Base-by-base conservation (phyloP, 164 flowering plant species). In the Echeveria elegans region DNA sequence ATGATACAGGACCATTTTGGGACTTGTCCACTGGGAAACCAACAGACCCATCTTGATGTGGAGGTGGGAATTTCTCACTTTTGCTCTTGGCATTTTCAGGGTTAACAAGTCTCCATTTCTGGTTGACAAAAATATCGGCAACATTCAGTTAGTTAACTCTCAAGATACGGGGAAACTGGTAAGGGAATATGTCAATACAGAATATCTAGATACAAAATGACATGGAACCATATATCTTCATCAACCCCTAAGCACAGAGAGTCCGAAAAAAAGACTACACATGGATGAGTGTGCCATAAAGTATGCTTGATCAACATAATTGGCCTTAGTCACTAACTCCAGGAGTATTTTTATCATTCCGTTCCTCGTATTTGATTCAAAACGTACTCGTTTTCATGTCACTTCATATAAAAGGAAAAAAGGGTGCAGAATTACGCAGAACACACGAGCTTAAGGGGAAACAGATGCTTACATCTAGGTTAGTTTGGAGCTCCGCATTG, bases 61-160 rank as follows among this genome's bases (percentile, higher is more conserved):
- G 84, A 30, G 82, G 84, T 43, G 84, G 84, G 41, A 81, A 81
- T 71, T 81, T 81, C 31, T 81, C 84, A 52, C 84, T 81, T 70
- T 81, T 78, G 75, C 84, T 81, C 75, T 78, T 78, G 47, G 82
- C 84, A 59, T 81, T 81, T 63, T 77, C 80, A 65, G 73, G 80
- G 14, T 72, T 64, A 32, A 77, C 73, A 40, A 78, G 65, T 19
- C 84, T 80, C 74, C 82, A 40, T 66, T 78, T 70, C 84, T 81
- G 80, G 66, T 64, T 32, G 41, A 32, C 19, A 6, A 15, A 62
- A 5, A 19, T 18, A 32, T 14, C 24, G 16, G 67, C 2, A 70
- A 10, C 41, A 28, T 19, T 4, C 5, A 23, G 40, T 18, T 6
- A 38, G 12, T 62, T 10, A 18, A n/a, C n/a, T n/a, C n/a, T n/a